These are phyloP conservation scores for Lineolata rhizophorae DNA, from an alignment of 495 filamentous ascomycete species.

Conservation along the genomic window DNA sequence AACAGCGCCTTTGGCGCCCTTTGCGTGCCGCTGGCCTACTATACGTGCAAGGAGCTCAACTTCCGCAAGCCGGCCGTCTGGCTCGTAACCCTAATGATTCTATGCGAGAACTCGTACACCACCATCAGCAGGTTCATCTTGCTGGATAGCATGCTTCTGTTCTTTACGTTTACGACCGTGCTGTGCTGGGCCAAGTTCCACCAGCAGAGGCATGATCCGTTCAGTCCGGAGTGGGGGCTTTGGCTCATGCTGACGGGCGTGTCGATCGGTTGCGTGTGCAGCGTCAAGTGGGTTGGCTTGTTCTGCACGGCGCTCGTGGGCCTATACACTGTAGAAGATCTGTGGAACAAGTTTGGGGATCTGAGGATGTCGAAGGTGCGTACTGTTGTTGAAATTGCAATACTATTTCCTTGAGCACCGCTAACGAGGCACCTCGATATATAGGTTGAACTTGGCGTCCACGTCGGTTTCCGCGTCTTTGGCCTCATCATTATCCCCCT, in stretches of 20 bases:
- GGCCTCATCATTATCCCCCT: conserved; percentile 77
- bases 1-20: conserved; percentile 86
- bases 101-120: conserved; percentile 96
- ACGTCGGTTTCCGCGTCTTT: conserved; percentile 57
- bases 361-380: conserved; percentile 66
- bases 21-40: conserved; percentile 88
- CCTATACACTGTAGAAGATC: conserved; percentile 84
- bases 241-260: conserved; percentile 85
- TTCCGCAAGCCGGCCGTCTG: conserved; percentile 72
- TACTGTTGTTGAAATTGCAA: conserved; percentile 11
- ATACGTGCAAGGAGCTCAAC: conserved; percentile 73
- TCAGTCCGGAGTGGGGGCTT: conserved; percentile 70
- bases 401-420: conserved; percentile 4
- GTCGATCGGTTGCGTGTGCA: conserved; percentile 92
- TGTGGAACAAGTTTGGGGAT: conserved; percentile 97
- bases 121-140: conserved; percentile 97
- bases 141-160: conserved; percentile 92
- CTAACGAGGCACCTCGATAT: conserved; percentile 6
- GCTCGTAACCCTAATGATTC: conserved; percentile 88
- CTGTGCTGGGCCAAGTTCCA: conserved; percentile 96
- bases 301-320: conserved; percentile 91
- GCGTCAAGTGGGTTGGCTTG: conserved; percentile 92
- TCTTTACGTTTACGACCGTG: conserved; percentile 90
- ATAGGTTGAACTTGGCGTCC: conserved; percentile 47
- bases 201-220: conserved; percentile 56